Base-by-base conservation (phyloP, 495 filamentous ascomycete species). In the Mycothermus thermophilus region DNA sequence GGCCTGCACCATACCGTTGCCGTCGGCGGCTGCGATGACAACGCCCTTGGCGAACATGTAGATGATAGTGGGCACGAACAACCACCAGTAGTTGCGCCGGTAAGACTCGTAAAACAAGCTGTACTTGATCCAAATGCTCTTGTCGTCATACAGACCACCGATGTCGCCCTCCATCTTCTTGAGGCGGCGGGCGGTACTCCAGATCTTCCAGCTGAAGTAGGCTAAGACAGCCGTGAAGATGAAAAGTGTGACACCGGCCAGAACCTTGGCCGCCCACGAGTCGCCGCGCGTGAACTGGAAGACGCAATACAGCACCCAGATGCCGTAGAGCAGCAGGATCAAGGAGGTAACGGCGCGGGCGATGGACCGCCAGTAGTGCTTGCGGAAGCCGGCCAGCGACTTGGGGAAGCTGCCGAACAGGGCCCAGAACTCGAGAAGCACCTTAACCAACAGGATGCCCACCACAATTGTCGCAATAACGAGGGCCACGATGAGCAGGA, bases 71-170 rank as follows among this genome's bases (percentile, higher is more conserved):
- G 90, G 90, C 9, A 97, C 70, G 54, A 97, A 97, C 7, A 95
- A 52, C 86, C 87, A 95, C 88, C 88, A 97, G 60, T 84, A 92
- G 43, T 79, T 75, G 49, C 77, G 80, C 57, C 87, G 84, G 60
- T 90, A 95, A 44, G 77, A 79, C 46, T 97, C 90, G 59, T 97
- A 97, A 66, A 97, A 97, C 22, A 95, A 63, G 48, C 81, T 92
- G 66, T 97, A 97, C 58, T 86, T 92, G 46, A 80, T 67, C 88
- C 92, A 94, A 31, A 79, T 81, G 35, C 80, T 74, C 64, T 86
- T 90, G 52, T 95, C 72, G 31, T 93, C 84, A 54, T 80, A 97
- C 7, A 97, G 62, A 1, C 63, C 68, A 10, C 66, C 62, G 5
- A 74, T 59, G 34, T 93, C 83, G 38, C 87, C 86, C 49, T 93